Evolutionary conservation across 805 yeast species (phyloP), one percentile per base, ranked within the genome.

Genomic region (Danielia oregonensis): DNA sequence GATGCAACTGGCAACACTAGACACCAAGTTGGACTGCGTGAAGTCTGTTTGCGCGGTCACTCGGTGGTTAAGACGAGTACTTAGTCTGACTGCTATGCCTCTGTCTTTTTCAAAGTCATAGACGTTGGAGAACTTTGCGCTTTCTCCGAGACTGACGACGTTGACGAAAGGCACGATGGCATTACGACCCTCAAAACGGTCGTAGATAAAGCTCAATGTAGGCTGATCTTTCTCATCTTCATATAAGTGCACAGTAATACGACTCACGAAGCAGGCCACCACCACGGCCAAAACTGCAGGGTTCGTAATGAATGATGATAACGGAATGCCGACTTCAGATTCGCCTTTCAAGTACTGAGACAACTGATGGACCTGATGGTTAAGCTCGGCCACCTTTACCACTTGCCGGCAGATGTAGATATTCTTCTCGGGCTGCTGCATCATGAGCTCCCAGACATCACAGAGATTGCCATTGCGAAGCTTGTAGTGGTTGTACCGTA

Each of bases 381-480:
- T 65, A 25, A 70, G 17, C 10, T 51, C 46, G 17, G 45, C 31
- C 8, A 52, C 31, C 33, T 30, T 26, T n/a, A 45, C 35, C 26
- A 34, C 32, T 37, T 44, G 51, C 24, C 48, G 48, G 11, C 48
- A 48, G 24, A 61, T 48, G 24, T 40, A 39, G 8, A 65, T 23
- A 16, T 26, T 4, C 19, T 34, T 22, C 35, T 39, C 26, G 51
- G 29, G 43, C n/a, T 29, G 30, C 22, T 36, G 39, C 41, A 48
- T 21, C 8, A 73, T 69, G 10, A 79, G 59, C 35, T 68, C 74
- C 89, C 93, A 86, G 3, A 86, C 53, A 61, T 86, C 96, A 42
- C 74, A 71, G 38, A 86, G 54, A 45, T 76, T 79, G 3, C 96
- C 96, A 54, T 84, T 82, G 46, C 95, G 67, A 15, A 82, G 52